Conservation (phyloP, 345 rosid species). For the Hevea brasiliensis region DNA sequence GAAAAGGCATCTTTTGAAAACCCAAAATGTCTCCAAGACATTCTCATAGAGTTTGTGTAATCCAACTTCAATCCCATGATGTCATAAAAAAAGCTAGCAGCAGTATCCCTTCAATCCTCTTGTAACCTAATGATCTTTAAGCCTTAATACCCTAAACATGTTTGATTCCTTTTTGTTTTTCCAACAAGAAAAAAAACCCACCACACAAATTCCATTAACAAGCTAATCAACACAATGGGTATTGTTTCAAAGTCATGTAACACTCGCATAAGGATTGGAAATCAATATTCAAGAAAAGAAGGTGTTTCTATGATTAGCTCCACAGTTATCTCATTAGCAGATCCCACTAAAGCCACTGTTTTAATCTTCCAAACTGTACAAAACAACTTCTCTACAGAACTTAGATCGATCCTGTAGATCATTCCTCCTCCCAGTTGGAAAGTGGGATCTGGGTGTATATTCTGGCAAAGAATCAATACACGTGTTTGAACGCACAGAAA, state of each 20-base stretch:
- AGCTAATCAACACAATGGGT: neutral
- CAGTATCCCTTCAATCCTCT: too few species aligned
- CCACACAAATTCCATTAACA: neutral
- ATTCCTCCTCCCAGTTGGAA: conserved; percentile 3
- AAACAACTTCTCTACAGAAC: conserved; percentile 22
- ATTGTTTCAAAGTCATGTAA: conserved; percentile 26
- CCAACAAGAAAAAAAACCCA: neutral
- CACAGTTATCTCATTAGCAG: neutral
- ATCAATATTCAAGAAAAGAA: too few species aligned
- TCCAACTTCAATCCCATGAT: neutral
- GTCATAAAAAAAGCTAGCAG: too few species aligned
- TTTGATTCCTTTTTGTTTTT: neutral
- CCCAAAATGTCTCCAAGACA: neutral
- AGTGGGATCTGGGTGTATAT: neutral
- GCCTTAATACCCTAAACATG: neutral
- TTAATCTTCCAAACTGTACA: conserved; percentile 16
- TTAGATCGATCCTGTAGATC: conserved; percentile 1
- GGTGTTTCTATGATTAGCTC: neutral
- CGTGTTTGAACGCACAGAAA: conserved; percentile 16
- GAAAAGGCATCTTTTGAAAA: neutral
- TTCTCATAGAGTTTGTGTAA: neutral
- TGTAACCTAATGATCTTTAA: too few species aligned
- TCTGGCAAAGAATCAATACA: conserved; percentile 27
- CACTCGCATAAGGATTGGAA: conserved; percentile 13
- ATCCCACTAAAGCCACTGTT: conserved; percentile 26